A percentile compares a stretch with the other conserved stretches of the same genome.
Evolutionary conservation across 495 filamentous ascomycete species (phyloP).

Genomic region (Penicilliopsis zonata): DNA sequence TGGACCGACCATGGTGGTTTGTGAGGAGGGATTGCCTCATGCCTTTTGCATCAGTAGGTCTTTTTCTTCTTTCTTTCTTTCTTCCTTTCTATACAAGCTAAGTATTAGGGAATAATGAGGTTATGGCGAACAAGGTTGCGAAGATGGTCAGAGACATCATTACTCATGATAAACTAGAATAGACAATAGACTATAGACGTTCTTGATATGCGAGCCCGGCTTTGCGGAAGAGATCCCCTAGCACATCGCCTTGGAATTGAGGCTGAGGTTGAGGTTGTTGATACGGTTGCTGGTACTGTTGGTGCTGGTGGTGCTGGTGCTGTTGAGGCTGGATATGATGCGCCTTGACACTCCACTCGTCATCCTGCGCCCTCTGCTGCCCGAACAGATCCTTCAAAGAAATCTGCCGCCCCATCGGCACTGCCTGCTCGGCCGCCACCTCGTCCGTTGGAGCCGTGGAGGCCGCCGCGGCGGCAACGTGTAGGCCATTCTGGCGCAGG

Average conservation of each 20-base stretch:
- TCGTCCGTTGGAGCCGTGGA: slow-evolving; percentile 19
- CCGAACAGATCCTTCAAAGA: slow-evolving; percentile 44
- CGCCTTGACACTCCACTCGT: slow-evolving; percentile 36
- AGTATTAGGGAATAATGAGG: slow-evolving; percentile 50
- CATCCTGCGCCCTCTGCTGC: slow-evolving; percentile 39
- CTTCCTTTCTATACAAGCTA: slow-evolving; percentile 10
- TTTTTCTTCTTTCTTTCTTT: background rate
- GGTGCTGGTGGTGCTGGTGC: slow-evolving; percentile 6
- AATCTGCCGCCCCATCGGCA: slow-evolving; percentile 41
- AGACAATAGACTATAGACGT: no score
- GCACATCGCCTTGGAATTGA: slow-evolving; percentile 18
- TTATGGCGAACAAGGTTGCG: slow-evolving; percentile 54
- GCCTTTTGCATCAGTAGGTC: slow-evolving; percentile 68
- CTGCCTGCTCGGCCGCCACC: slow-evolving; percentile 14
- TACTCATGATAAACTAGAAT: no score
- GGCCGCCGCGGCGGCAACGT: slow-evolving; percentile 22
- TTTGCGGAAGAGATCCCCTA: slow-evolving; percentile 30
- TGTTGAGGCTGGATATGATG: slow-evolving; percentile 21
- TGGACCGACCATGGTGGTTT: slow-evolving; percentile 59
- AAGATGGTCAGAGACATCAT: slow-evolving; percentile 47
- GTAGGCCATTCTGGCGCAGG: slow-evolving; percentile 24
- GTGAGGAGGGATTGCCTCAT: slow-evolving; percentile 63
- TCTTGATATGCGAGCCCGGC: slow-evolving; percentile 27
- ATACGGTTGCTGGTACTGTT: background rate
- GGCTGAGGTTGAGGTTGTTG: slow-evolving; percentile 6